Evolutionary conservation across 495 filamentous ascomycete genomes (phyloP), one percentile per base, ranked within the genome.

Genomic region (Antarctomyces pellizariae): DNA sequence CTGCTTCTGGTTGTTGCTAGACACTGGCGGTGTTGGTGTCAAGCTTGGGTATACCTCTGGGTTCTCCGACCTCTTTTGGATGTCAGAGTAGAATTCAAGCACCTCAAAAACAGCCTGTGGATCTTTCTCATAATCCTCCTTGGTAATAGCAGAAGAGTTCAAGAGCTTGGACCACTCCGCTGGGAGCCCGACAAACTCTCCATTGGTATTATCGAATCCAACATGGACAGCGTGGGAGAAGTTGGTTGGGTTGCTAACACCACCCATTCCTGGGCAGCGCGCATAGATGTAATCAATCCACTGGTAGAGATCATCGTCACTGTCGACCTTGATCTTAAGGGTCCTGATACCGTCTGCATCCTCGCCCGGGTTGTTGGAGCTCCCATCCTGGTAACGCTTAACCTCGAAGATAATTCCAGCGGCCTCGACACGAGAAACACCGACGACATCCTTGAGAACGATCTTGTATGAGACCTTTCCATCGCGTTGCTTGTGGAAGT

Each of bases 221-320:
- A 97, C 86, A 45, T 97, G 86, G 17, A 97, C 79, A 10, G 80
- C 72, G 46, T 97, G 86, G 12, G 72, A 76, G 49, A 97, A 95
- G 48, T 92, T 90, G 29, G 89, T 92, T 2, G 86, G 86, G 47
- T 92, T 92, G 52, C 83, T 92, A 5, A 97, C 89, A 32, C 86
- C 86, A 24, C 86, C 82, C 79, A 92, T 91, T 25, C 79, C 84
- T 1, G 86, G 86, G 44, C 82, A 93, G 33, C 86, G 72, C 32
- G 79, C 77, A 44, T 92, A 93, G 35, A 97, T 86, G 45, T 76
- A 75, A 45, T 97, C 86, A 32, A 92, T 90, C 86, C 86, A 97
- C 28, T 89, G 79, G 44, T 97, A 97, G 18, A 93, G 67, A 36
- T 97, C 86, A 37, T 90, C 83, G 35, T 95, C 89, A 12, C 65